phyloP scores from a whole-genome alignment of 2,329 filamentous ascomycete species.

The Fusarium penzigii region DNA sequence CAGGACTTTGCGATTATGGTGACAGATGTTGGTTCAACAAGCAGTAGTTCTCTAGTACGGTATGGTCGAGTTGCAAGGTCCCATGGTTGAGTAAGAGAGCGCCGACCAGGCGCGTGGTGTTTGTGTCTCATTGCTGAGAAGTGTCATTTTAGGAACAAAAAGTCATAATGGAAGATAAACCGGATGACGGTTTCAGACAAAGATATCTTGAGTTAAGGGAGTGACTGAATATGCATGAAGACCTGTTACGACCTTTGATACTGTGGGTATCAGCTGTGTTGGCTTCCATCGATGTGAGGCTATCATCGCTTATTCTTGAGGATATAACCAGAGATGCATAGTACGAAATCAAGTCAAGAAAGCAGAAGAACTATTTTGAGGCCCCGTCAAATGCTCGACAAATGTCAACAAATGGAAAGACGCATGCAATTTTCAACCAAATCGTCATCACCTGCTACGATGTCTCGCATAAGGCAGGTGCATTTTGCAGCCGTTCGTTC shows the following conservation, averaged over 20 bases:
- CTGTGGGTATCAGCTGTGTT: background rate
- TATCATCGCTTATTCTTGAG: too few relatives aligned
- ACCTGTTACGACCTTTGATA: background rate
- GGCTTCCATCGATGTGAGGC: too few relatives aligned
- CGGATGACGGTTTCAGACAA: background rate
- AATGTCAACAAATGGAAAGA: background rate
- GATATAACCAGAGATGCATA: too few relatives aligned
- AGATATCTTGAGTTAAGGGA: background rate
- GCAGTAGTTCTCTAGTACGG: background rate
- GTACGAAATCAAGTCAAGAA: too few relatives aligned
- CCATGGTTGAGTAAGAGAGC: background rate
- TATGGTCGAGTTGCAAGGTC: background rate
- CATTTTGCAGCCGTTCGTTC: slow-evolving; percentile 22
- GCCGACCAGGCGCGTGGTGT: background rate
- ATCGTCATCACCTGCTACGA: background rate
- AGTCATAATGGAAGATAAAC: background rate
- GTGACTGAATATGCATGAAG: background rate
- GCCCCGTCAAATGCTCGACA: too few relatives aligned
- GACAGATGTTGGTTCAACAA: background rate
- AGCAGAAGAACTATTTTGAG: too few relatives aligned
- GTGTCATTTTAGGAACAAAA: background rate
- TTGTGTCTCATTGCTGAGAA: background rate
- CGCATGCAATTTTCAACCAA: background rate
- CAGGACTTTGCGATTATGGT: background rate
- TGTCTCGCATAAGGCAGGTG: slow-evolving; percentile 4